phyloP scores from a whole-genome alignment of 2,329 filamentous ascomycete genomes.

The Aspergillaceae sp. region DNA sequence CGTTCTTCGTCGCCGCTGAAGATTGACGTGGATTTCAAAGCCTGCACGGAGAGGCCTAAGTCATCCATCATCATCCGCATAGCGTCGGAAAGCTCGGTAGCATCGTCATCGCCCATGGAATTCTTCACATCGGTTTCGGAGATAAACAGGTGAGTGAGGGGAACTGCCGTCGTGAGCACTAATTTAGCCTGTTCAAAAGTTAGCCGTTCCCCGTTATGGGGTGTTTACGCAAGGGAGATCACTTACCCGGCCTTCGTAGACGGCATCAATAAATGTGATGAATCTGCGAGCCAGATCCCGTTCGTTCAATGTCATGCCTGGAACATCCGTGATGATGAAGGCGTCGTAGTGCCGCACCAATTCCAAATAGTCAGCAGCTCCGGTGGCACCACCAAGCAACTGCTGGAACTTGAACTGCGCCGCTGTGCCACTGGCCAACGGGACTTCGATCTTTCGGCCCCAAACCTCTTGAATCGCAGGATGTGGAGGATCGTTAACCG shows the following conservation, averaged over 20 bases:
- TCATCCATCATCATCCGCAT: constrained; percentile 83
- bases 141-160: constrained; percentile 77
- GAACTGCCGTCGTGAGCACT: constrained; percentile 81
- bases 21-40: constrained; percentile 74
- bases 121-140: constrained; percentile 61
- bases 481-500: constrained; percentile 65
- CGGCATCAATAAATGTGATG: constrained; percentile 95
- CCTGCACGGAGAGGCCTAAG: constrained; percentile 71
- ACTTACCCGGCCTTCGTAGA: constrained; percentile 65
- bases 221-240: neutral
- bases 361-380: constrained; percentile 92
- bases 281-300: constrained; percentile 85
- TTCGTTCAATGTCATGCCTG: constrained; percentile 78
- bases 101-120: constrained; percentile 45
- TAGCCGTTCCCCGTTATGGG: neutral
- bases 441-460: constrained; percentile 84
- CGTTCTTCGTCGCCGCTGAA: constrained; percentile 94
- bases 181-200: constrained; percentile 65
- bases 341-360: constrained; percentile 82
- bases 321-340: constrained; percentile 85
- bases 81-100: constrained; percentile 49
- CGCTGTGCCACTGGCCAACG: constrained; percentile 74
- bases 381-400: constrained; percentile 77
- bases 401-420: constrained; percentile 91
- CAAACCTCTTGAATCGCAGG: constrained; percentile 75